Base-by-base conservation (phyloP, 129 eudicot species). In the Flaveria ramosissima region DNA sequence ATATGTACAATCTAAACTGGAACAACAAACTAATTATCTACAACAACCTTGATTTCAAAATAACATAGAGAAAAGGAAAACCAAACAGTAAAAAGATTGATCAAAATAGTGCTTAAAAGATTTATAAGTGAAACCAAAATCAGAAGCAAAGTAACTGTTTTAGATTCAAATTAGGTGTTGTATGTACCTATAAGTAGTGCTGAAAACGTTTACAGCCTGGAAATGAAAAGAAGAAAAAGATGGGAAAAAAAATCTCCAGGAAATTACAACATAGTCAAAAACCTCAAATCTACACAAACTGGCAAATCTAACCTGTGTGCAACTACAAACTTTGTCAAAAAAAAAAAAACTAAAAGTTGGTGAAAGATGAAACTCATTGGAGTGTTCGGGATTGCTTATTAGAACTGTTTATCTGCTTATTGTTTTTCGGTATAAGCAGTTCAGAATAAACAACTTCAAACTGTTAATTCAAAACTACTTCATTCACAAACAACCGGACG, bases 121-220 rank as follows among this genome's bases (percentile, higher is more conserved):
- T 27, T 27, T 27, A 27, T 27, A 27, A 27, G 32, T 27, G 32
- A 27, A 3, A 27, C 32, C 32, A 27, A 27, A 27, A 27, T 27
- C 32, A 27, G 32, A 27, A 27, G 32, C 32, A 27, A 27, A 27
- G 32, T 3, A 27, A 27, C 32, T 27, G 32, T 27, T 27, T 27
- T 27, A 27, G 32, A 9, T 19, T 42, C 72, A 17, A 16, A 32
- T 62, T 23, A 24, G 10, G 17, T 56, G n/a, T 52, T 70, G 60
- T 70, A 21, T 61, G 13, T 27, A 30, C 17, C 32, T 27, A 76
- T 53, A 66, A 21, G 16, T 51, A 19, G 81, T 77, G 81, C 50
- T 36, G 10, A 12, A 76, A 72, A 75, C 65, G 81, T 77, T 77
- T 52, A 77, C 81, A 77, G 39, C 51, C 72, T 64, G 73, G 73